Evolutionary conservation across 371 early-diverging fungal genomes (phyloP).

Genomic region (Mucor ambiguus): DNA sequence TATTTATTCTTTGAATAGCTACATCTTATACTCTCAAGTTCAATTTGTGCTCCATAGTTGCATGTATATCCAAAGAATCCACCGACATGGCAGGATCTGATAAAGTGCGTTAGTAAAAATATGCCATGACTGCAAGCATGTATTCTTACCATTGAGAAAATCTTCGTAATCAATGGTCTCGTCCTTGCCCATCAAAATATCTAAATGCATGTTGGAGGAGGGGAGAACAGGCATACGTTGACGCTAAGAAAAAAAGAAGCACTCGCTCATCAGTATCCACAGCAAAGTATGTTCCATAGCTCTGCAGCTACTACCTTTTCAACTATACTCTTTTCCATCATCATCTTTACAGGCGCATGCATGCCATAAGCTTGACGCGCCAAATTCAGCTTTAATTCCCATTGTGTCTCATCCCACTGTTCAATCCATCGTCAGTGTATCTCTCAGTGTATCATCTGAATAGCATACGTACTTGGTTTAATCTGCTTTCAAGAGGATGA

Average conservation of each 20-base stretch:
- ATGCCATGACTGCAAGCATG: neutral
- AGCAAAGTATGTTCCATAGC: neutral
- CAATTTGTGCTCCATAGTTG: slow-evolving; percentile 68
- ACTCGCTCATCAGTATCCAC: neutral
- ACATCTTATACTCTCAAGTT: slow-evolving; percentile 33
- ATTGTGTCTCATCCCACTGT: slow-evolving; percentile 86
- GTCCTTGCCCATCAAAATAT: slow-evolving; percentile 88
- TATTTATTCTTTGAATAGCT: neutral
- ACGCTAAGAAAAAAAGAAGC: slow-evolving; percentile 28
- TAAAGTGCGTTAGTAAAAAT: neutral
- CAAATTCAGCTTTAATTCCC: slow-evolving; percentile 78
- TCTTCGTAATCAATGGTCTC: slow-evolving; percentile 90
- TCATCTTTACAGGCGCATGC: slow-evolving; percentile 87
- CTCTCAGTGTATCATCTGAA: neutral
- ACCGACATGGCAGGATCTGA: slow-evolving; percentile 66
- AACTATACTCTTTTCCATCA: slow-evolving; percentile 85
- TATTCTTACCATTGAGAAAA: slow-evolving; percentile 74
- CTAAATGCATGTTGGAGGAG: slow-evolving; percentile 76
- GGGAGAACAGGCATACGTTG: slow-evolving; percentile 68
- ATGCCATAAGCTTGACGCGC: slow-evolving; percentile 82
- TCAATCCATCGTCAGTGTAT: neutral
- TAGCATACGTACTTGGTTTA: slow-evolving; percentile 52
- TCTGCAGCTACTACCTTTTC: slow-evolving; percentile 57
- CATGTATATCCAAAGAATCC: slow-evolving; percentile 64
- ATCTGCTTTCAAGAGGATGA: slow-evolving; percentile 83